phyloP scores from a whole-genome alignment of 306 rosid species.

The Prunus mongolica region DNA sequence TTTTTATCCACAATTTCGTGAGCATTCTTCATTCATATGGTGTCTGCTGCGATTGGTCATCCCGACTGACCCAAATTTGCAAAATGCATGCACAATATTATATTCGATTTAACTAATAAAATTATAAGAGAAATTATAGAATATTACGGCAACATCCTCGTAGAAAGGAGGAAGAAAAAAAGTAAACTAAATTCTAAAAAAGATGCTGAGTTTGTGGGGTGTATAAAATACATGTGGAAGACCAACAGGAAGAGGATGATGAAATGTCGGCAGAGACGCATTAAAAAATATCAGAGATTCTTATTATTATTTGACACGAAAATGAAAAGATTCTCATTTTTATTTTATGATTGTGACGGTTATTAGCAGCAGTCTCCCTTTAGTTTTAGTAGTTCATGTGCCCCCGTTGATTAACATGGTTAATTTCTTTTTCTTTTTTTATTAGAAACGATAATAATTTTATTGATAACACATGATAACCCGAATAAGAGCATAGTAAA shows the following conservation, averaged over 20 bases:
- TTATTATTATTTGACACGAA: background rate
- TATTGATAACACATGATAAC: too few species aligned
- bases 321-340: background rate
- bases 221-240: background rate
- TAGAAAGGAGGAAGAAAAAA: background rate
- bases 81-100: background rate
- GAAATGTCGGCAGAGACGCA: slow-evolving; percentile 22
- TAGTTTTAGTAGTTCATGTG: slow-evolving; percentile 2
- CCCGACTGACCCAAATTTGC: background rate
- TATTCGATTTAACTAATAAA: background rate
- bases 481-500: too few species aligned
- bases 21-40: background rate
- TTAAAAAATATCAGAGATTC: slow-evolving; percentile 16
- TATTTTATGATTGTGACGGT: slow-evolving; percentile 27
- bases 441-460: too few species aligned
- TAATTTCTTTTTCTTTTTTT: background rate
- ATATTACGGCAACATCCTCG: background rate
- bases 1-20: slow-evolving; percentile 21
- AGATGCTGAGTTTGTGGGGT: background rate
- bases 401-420: background rate
- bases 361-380: slow-evolving; percentile 5
- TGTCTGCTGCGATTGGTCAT: background rate
- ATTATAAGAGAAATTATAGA: background rate
- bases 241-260: slow-evolving; percentile 5
- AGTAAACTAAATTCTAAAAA: background rate